Evolutionary conservation across 495 filamentous ascomycete genomes (phyloP).

Genomic region (Chaetomium tenue): DNA sequence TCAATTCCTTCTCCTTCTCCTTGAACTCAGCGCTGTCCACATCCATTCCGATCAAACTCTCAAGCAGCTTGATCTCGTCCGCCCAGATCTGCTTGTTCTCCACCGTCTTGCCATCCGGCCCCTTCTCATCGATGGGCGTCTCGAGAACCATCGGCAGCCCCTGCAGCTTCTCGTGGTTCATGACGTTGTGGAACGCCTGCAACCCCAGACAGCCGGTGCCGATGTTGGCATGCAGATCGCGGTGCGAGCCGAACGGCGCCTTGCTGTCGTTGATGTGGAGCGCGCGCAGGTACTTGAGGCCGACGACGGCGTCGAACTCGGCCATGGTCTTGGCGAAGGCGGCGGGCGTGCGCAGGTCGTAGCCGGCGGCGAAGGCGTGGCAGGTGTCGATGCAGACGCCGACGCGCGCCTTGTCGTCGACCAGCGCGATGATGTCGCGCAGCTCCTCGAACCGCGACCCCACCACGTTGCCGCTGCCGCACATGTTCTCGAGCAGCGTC

Average conservation of each 20-base stretch:
- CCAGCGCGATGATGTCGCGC: constrained; percentile 71
- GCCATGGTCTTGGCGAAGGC: constrained; percentile 70
- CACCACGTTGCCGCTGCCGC: constrained; percentile 81
- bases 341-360: constrained; percentile 75
- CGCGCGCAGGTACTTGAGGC: constrained; percentile 74
- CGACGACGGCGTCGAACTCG: constrained; percentile 77
- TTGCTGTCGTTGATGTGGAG: constrained; percentile 94
- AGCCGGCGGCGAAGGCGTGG: constrained; percentile 89
- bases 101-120: constrained; percentile 53
- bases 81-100: constrained; percentile 80
- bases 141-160: constrained; percentile 89
- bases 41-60: constrained; percentile 82
- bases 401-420: constrained; percentile 81
- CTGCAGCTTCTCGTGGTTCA: constrained; percentile 77
- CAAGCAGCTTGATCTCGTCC: constrained; percentile 82
- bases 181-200: constrained; percentile 82
- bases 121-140: constrained; percentile 78
- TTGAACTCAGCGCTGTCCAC: constrained; percentile 66
- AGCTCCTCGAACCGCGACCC: constrained; percentile 83
- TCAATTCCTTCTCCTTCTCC: constrained; percentile 56
- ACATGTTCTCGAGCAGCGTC: constrained; percentile 93
- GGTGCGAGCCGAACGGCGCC: constrained; percentile 70
- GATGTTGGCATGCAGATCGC: constrained; percentile 92
- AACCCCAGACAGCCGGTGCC: constrained; percentile 89
- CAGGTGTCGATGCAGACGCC: constrained; percentile 97